Base-by-base conservation (phyloP, 2,329 filamentous ascomycete species). In the Hypoxylon sp. region DNA sequence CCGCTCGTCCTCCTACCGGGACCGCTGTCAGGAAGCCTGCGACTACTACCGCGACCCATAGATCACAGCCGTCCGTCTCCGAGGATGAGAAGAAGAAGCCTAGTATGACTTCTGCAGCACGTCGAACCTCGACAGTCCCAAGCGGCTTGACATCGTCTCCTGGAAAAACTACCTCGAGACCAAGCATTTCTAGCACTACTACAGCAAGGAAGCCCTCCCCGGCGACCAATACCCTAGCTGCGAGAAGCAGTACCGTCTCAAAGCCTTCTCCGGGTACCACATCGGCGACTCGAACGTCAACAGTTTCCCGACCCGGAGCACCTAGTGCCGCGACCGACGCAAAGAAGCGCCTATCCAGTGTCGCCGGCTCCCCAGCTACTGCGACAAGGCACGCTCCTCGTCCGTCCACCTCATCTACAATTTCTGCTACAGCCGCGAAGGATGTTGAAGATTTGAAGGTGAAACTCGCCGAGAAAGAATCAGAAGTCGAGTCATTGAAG, bases 371-470 rank as follows among this genome's bases (percentile, higher is more conserved):
- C 3, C 73, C 83, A 13, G 59, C 80, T 10, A 74, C 80, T 35
- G 75, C 82, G 3, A 69, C 81, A 3, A 79, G 80, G 58, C 84
- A 86, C 70, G 77, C 80, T 4, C 63, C 82, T n/a, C 82, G 84
- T 26, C 75, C 82, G 5, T 84, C 80, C 44, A 76, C 77, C n/a
- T 76, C 76, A 10, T 78, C 76, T 50, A 74, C 78, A 17, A 79
- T 80, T 46, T 77, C 82, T 35, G 81, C 83, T 22, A 77, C 81
- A 14, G 81, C 83, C 6, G 76, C 84, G 19, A 90, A 88, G 79
- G 87, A 88, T 73, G 80, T 87, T 3, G 88, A 90, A 54, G 85
- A 88, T 50, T 81, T 91, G 47, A 90, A 88, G 80, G 78, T 82
- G 6, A 89, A 90, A 78, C 81, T 91, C 22, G 81, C 83, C 3